These are phyloP conservation scores for Solanum rostratum DNA, from an alignment of 257 asterid species.

Conservation along the genomic window DNA sequence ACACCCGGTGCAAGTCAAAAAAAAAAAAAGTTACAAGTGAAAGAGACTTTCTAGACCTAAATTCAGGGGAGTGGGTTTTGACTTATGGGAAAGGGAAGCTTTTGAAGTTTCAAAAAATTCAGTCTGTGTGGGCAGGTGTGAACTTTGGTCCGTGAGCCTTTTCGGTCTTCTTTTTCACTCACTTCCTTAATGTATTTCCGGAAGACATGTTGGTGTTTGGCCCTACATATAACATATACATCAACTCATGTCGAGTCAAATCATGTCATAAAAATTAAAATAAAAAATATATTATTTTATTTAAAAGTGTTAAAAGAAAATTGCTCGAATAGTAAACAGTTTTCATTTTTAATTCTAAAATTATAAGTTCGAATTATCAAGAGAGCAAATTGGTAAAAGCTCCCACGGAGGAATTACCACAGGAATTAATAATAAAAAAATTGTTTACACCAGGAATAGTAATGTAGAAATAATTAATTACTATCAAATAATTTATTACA, in stretches of 20 bases:
- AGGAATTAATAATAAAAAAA: not conserved
- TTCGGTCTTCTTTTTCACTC: not conserved
- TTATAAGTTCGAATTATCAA: not conserved
- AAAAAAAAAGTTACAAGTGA: too few species aligned
- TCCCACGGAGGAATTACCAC: fast-evolving
- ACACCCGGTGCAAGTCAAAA: too few species aligned
- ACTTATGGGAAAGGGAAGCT: not conserved
- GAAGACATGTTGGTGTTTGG: not conserved
- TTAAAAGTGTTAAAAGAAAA: too few species aligned
- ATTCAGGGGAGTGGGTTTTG: not conserved
- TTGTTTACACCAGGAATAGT: not conserved
- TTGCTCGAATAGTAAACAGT: too few species aligned
- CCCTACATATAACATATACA: not conserved
- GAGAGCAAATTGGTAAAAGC: fast-evolving
- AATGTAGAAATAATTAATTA: not conserved
- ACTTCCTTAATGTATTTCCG: not conserved
- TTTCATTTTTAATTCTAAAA: too few species aligned
- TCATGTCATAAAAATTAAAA: fast-evolving
- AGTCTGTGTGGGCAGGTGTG: not conserved
- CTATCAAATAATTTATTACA: not conserved
- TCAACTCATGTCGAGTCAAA: not conserved
- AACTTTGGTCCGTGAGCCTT: not conserved
- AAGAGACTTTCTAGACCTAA: not conserved
- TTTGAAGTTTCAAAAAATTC: not conserved
- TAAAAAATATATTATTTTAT: not conserved